These are phyloP conservation scores for Pseudozyma flocculosa DNA, from an alignment of 1,284 basidiomycete genomes.

Conservation along the genomic window DNA sequence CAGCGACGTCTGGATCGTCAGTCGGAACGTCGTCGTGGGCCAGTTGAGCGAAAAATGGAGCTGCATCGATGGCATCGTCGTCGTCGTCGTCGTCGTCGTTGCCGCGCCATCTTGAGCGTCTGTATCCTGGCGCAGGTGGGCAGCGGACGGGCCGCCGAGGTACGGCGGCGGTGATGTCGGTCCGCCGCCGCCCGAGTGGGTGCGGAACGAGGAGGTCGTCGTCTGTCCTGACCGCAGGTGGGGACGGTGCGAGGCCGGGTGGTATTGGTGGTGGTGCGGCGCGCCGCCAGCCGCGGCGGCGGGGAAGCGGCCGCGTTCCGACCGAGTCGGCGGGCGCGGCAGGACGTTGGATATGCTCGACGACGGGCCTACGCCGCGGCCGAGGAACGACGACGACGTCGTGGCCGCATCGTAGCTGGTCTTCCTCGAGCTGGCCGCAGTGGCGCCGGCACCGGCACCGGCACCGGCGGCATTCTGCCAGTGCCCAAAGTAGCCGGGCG, in stretches of 20 bases:
- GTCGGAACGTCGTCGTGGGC: conserved; percentile 48
- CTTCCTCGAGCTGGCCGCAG: neutral
- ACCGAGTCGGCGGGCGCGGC: too few relatives aligned
- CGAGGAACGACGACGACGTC: too few relatives aligned
- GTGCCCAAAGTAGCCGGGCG: conserved; percentile 33
- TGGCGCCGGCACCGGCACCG: neutral
- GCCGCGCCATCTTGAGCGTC: conserved; percentile 9
- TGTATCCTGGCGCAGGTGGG: too few relatives aligned
- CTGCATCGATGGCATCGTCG: conserved; percentile 39
- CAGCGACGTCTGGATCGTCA: conserved; percentile 83
- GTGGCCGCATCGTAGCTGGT: neutral
- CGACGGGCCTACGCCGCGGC: too few relatives aligned
- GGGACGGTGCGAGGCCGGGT: too few relatives aligned
- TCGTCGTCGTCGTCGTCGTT: conserved; percentile 5
- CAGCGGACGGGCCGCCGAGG: too few relatives aligned
- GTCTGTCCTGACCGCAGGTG: too few relatives aligned
- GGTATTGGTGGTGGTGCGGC: too few relatives aligned
- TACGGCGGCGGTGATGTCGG: too few relatives aligned
- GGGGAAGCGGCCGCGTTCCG: conserved; percentile 6
- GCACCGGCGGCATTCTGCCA: conserved; percentile 19
- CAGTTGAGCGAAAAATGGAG: conserved; percentile 46
- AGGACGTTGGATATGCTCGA: too few relatives aligned
- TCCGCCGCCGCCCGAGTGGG: too few relatives aligned
- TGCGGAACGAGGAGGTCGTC: too few relatives aligned
- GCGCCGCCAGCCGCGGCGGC: conserved; percentile 19